Evolutionary conservation across 1,139 yeast genomes (phyloP), one percentile per base, ranked within the genome.

Genomic region (Geotrichum europaeum): DNA sequence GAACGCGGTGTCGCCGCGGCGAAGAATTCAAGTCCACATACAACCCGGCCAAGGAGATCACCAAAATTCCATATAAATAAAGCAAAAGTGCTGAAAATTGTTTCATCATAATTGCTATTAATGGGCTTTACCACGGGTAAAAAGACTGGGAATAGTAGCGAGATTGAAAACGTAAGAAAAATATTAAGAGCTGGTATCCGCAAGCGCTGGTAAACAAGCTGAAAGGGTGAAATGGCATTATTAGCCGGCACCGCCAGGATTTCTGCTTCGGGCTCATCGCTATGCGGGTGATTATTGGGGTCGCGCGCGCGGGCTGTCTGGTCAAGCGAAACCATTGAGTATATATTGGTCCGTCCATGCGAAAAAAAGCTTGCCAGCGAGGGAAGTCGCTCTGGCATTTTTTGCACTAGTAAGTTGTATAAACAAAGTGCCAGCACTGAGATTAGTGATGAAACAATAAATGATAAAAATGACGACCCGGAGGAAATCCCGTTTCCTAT

Each of bases 1-100:
- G 53, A 56, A 5, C 22, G 20, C 9, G 47, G 47, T n/a, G 9
- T 15, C 18, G 58, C 55, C 13, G 69, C 61, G n/a, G 66, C 59
- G 32, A 62, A 53, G 51, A n/a, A 30, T 25, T 47, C 78, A 77
- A 40, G 84, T 77, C 20, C 71, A 65, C 7, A 85, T 2, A 84
- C 65, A 9, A 90, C 72, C 50, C 99, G 78, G 1, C 97, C 98
- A 3, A 78, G 69, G 28, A 94, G 78, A 70, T 94, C 99, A 13
- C 99, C 99, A 22, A 84, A 64, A 72, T 94, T 94, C 99, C 99
- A 94, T 9, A 85, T 72, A 45, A 94, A 77, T 70, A 87, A 90
- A 1, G 89, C 85, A 60, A 90, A 74, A 0, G 98, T 97, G 24
- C 89, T 81, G 70, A 79, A 94, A 7, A 85, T 53, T 30, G 64